A percentile compares a stretch with the other conserved stretches of the same genome.
Conservation (phyloP, 768 basidiomycete genomes). For the Tylopilus vinaceipallidus region DNA sequence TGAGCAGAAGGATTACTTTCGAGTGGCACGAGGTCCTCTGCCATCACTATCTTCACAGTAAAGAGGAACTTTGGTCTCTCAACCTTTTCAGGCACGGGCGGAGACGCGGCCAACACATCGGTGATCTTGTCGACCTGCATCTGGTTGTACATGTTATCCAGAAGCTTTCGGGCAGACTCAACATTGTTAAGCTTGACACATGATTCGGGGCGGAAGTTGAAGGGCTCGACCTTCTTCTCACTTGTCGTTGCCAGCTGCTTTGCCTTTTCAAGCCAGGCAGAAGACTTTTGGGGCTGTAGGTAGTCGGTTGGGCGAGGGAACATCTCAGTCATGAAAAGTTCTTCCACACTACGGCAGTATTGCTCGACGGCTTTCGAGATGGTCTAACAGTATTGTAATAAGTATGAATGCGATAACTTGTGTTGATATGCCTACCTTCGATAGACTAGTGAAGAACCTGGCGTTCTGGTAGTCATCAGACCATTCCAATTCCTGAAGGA, state of each 20-base stretch:
- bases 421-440: slow-evolving; percentile 57
- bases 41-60: slow-evolving; percentile 89
- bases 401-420: background rate
- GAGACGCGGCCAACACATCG: slow-evolving; percentile 54
- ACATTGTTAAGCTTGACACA: slow-evolving; percentile 99
- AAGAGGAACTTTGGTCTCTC: slow-evolving; percentile 77
- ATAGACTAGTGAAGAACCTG: slow-evolving; percentile 82
- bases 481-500: slow-evolving; percentile 90
- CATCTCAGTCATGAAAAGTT: slow-evolving; percentile 94
- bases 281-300: slow-evolving; percentile 80
- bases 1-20: slow-evolving; percentile 77
- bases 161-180: slow-evolving; percentile 82
- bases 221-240: slow-evolving; percentile 92
- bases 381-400: slow-evolving; percentile 53
- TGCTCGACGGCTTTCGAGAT: slow-evolving; percentile 90
- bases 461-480: slow-evolving; percentile 87
- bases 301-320: slow-evolving; percentile 80
- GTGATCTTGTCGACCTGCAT: slow-evolving; percentile 87
- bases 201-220: slow-evolving; percentile 90
- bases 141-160: slow-evolving; percentile 93
- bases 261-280: slow-evolving; percentile 86
- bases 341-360: slow-evolving; percentile 85
- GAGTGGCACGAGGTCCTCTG: slow-evolving; percentile 79
- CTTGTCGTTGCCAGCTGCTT: slow-evolving; percentile 69
- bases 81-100: slow-evolving; percentile 71